Conservation (phyloP, 331 rosid species). For the Pyrus hybrid region DNA sequence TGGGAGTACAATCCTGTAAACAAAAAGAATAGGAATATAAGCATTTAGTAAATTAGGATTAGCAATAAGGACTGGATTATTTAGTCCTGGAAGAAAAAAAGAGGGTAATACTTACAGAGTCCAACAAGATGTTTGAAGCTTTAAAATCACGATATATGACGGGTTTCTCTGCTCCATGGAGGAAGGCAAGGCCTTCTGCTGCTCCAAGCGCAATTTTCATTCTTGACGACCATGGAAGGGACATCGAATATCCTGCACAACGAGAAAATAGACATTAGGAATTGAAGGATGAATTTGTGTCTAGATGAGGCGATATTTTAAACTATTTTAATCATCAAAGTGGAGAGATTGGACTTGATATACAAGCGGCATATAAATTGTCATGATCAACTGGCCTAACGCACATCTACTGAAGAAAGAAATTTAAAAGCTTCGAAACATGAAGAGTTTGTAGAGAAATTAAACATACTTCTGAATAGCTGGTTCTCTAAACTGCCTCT, state of each 20-base stretch:
- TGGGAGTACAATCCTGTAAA: slow-evolving; percentile 63
- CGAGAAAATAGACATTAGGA: not conserved
- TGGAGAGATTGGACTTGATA: too few species aligned
- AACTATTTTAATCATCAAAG: too few species aligned
- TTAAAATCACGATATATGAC: slow-evolving; percentile 90
- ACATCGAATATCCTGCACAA: slow-evolving; percentile 50
- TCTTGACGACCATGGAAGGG: slow-evolving; percentile 87
- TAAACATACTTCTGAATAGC: slow-evolving; percentile 67
- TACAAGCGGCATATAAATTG: too few species aligned
- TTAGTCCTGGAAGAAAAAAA: not conserved
- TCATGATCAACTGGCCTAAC: too few species aligned
- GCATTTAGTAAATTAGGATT: not conserved
- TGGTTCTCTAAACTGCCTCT: slow-evolving; percentile 96
- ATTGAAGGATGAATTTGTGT: not conserved
- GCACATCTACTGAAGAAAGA: too few species aligned
- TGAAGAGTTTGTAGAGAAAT: not conserved
- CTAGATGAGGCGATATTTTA: too few species aligned
- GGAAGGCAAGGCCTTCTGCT: slow-evolving; percentile 78
- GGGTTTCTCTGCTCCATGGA: slow-evolving; percentile 86
- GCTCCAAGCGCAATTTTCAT: slow-evolving; percentile 96
- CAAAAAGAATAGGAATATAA: not conserved
- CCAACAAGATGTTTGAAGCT: slow-evolving; percentile 89
- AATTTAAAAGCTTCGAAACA: not conserved
- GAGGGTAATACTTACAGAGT: slow-evolving; percentile 51
- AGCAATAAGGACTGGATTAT: not conserved